Evolutionary conservation across 345 rosid species (phyloP).

Genomic region (Arabidopsis suecica): DNA sequence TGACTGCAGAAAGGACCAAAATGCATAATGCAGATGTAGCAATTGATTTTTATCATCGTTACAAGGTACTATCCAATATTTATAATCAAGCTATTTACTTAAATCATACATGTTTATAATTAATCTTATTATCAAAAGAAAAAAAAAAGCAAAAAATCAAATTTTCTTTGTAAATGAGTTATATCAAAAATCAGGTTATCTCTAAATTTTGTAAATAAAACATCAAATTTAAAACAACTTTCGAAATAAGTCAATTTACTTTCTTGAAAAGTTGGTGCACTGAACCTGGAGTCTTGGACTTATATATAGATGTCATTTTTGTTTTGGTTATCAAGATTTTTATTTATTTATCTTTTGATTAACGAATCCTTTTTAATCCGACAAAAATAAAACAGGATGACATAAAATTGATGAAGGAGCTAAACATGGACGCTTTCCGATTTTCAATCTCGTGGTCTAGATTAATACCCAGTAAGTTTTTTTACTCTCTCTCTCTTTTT

Average conservation of each 20-base stretch:
- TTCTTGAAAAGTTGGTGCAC: slow-evolving; percentile 8
- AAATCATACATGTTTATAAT: background rate
- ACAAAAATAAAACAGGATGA: slow-evolving; percentile 49
- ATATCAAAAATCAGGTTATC: background rate
- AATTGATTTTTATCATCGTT: slow-evolving; percentile 53
- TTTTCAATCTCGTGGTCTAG: slow-evolving; percentile 66
- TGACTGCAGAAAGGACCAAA: slow-evolving; percentile 51
- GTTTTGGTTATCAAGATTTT: slow-evolving; percentile 24
- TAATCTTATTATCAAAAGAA: background rate
- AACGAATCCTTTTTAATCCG: background rate
- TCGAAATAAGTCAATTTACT: background rate
- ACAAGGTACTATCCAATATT: slow-evolving; percentile 43
- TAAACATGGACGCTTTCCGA: slow-evolving; percentile 61
- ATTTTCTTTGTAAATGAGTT: background rate
- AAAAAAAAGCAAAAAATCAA: background rate
- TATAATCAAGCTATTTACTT: background rate
- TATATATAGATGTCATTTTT: background rate
- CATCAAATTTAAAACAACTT: slow-evolving; percentile 10
- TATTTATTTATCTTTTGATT: background rate
- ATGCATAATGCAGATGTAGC: slow-evolving; percentile 58
- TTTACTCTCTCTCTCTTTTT: background rate
- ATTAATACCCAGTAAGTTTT: slow-evolving; percentile 53
- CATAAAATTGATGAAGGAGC: slow-evolving; percentile 56
- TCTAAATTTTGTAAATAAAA: background rate
- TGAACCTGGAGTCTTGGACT: too few species aligned